Percentiles rank a stretch among this genome's conserved stretches.
Conservation (phyloP, 2,329 filamentous ascomycete species). For the Colletotrichum melonis region DNA sequence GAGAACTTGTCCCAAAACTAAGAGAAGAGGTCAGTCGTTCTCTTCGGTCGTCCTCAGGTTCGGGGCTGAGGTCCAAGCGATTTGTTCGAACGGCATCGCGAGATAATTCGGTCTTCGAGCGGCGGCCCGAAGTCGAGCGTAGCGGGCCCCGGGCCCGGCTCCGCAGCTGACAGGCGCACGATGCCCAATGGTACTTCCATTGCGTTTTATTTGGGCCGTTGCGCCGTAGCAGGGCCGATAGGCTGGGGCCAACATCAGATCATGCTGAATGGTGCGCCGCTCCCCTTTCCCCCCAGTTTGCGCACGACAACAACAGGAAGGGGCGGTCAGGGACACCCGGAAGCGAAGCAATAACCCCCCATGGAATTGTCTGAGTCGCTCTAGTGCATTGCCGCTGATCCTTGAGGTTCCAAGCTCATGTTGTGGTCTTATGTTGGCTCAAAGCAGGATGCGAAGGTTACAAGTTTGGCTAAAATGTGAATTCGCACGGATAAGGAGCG, state of each 20-base stretch:
- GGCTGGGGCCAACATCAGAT: constrained; percentile 16
- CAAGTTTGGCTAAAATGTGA: not conserved
- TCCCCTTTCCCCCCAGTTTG: not conserved
- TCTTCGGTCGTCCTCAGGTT: not conserved
- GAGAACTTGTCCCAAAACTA: not conserved
- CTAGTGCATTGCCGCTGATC: not conserved
- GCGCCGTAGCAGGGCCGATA: constrained; percentile 25
- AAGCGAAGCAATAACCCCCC: not conserved
- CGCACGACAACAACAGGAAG: not conserved
- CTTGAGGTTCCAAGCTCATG: not conserved
- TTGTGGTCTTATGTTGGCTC: not conserved
- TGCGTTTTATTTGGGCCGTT: not conserved
- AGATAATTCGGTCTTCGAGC: not conserved
- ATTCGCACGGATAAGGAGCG: not conserved
- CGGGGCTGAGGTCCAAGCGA: not conserved
- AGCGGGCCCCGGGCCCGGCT: not conserved
- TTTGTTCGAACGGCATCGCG: not conserved
- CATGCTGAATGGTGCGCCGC: not conserved
- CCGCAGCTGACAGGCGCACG: not conserved
- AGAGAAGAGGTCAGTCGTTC: not conserved
- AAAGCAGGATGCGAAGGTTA: not conserved
- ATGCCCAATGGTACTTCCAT: not conserved
- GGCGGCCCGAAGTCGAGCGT: not conserved
- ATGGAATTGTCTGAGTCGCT: not conserved
- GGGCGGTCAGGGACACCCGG: not conserved